Evolutionary conservation across 1,139 yeast species (phyloP), one percentile per base, ranked within the genome.

Genomic region (Diutina rugosa): DNA sequence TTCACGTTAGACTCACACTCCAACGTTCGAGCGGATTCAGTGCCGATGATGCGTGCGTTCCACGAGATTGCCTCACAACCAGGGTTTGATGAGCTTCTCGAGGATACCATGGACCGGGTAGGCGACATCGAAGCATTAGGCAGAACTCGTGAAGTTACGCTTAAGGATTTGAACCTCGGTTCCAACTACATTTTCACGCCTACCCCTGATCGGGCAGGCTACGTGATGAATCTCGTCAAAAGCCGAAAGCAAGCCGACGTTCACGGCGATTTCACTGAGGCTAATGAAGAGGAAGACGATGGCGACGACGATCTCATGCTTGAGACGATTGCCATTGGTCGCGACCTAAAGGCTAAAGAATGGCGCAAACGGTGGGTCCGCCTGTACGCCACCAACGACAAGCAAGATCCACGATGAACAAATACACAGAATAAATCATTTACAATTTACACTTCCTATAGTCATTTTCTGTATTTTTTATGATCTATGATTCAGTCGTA

Each of bases 21-120:
- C 0, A 75, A 84, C 58, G 96, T 88, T 2, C 72, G 87, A 48
- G 93, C 96, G 0, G 96, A 88, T 66, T 82, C 88, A 3, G 86
- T 87, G 1, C 91, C 95, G 1, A 87, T 88, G 95, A 87, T 88
- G 95, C 78, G 91, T 62, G 95, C 93, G 2, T 88, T 88, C 66
- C 82, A 86, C 59, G 95, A 88, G 64, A 85, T 88, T 56, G 87
- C 86, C 0, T 71, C 81, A 1, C 84, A 82, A 67, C 87, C 89
- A 0, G 86, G 84, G 26, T 88, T 88, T 63, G 85, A 85, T 57
- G 80, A 83, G 57, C 70, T 87, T n/a, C 69, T 88, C 46, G 77
- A 78, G 18, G 89, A 86, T 58, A 85, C 95, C 0, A 71, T 82
- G n/a, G 82, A 84, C 57, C 72, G 96, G 57, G 88, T 88, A 1